Evolutionary conservation across 2,329 filamentous ascomycete genomes (phyloP), one percentile per base, ranked within the genome.

Genomic region (Fusarium sp.): DNA sequence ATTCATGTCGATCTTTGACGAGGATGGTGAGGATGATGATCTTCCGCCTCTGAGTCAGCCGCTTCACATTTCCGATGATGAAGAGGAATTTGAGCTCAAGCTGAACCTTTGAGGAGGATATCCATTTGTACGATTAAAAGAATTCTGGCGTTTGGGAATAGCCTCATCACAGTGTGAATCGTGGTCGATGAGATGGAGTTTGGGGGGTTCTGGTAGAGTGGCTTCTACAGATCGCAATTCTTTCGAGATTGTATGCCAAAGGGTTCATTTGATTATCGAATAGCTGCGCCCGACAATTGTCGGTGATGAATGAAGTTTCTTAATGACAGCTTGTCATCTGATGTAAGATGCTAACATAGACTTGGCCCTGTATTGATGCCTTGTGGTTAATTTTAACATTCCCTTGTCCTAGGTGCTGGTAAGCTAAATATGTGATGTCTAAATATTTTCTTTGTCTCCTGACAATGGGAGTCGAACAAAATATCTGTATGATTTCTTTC

Each of bases 1-100:
- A 4, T 90, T 90, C 71, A 78, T 89, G 44, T 85, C 84, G 15
- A 87, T 90, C 22, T 90, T 91, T 72, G 84, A 89, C 24, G 83
- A 85, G 8, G 81, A 84, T 15, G 79, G 82, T 7, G 80, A 79
- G 14, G 50, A 74, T 24, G 72, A 80, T 44, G 73, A 80, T 70
- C 64, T 76, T 49, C 72, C 73, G 75, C 69, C 76, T 11, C 59
- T 76, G 20, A 68, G 52, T 26, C 56, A 51, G 2, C 75, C 74
- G 14, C 68, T 72, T 39, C 56, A 65, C 6, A 42, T 69, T 20
- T 74, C 68, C 0, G 77, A 86, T 6, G 86, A 87, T 18, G 86
- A 87, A 18, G 83, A 83, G 8, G 84, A 87, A 31, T 89, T 90
- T 70, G 83, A 89, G 75, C 77, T 90, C 66, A 84, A 84, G 63